Percentiles rank a stretch among this genome's conserved stretches.
These are phyloP conservation scores for Asterella californica DNA, from an alignment of 225 moss, liverwort and hornwort species.

Conservation along the genomic window DNA sequence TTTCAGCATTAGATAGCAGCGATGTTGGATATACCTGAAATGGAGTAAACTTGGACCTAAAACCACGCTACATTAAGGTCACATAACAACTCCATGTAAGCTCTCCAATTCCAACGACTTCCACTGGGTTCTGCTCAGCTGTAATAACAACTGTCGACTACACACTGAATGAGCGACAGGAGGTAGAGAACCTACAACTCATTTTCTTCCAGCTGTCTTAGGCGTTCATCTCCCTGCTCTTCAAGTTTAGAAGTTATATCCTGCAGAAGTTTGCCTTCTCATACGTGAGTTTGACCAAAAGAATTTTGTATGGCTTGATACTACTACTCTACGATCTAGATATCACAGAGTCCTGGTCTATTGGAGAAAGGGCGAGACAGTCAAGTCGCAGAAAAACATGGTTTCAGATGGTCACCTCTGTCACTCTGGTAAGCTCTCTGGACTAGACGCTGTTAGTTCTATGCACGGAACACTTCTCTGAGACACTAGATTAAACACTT, in stretches of 20 bases:
- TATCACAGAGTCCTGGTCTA: neutral
- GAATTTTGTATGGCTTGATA: neutral
- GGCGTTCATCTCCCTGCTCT: constrained; percentile 82
- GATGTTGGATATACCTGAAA: neutral
- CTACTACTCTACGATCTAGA: neutral
- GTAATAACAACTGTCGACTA: neutral
- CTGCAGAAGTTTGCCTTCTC: constrained; percentile 31
- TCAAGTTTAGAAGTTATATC: constrained; percentile 90
- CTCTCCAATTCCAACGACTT: neutral
- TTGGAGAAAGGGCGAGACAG: neutral
- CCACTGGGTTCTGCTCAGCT: neutral
- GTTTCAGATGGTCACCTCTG: neutral
- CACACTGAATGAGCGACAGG: neutral
- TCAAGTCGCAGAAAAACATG: neutral
- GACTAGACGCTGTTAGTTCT: neutral
- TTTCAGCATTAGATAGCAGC: neutral
- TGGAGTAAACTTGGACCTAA: neutral
- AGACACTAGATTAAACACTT: neutral
- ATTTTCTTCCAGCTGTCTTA: constrained; percentile 92
- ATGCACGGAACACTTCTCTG: neutral
- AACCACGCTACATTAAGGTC: neutral
- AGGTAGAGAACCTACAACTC: constrained; percentile 53
- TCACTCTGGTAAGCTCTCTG: neutral
- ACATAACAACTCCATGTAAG: neutral
- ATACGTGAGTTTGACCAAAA: neutral